These are phyloP conservation scores for Pichia norvegensis DNA, from an alignment of 1,139 yeast species.

Conservation along the genomic window DNA sequence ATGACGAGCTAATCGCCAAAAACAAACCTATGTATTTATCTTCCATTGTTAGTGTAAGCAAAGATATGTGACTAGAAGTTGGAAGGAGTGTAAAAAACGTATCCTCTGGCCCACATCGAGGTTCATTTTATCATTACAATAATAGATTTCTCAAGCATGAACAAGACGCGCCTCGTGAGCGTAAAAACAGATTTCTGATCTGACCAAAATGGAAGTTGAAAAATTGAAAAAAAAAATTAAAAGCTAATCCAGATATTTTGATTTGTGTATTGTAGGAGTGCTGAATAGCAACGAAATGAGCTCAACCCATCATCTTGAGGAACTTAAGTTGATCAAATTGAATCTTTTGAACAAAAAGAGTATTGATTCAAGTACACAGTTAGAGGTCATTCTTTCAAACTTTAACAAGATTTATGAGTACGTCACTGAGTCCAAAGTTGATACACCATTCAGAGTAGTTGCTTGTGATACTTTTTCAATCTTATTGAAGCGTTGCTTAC, in stretches of 20 bases:
- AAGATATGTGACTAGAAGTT: too few relatives aligned
- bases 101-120: too few relatives aligned
- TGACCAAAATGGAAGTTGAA: too few relatives aligned
- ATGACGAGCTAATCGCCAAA: slow-evolving; percentile 77
- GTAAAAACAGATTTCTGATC: too few relatives aligned
- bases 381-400: slow-evolving; percentile 1
- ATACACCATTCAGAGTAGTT: slow-evolving; percentile 32
- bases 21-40: slow-evolving; percentile 88
- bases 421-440: slow-evolving; percentile 25
- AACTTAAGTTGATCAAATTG: neutral
- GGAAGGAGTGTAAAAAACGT: too few relatives aligned
- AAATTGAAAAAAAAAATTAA: too few relatives aligned
- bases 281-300: neutral
- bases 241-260: too few relatives aligned
- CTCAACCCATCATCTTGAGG: neutral
- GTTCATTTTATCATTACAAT: too few relatives aligned
- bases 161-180: too few relatives aligned
- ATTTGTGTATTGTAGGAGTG: too few relatives aligned
- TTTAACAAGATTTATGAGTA: slow-evolving; percentile 19
- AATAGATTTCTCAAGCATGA: too few relatives aligned
- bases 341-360: slow-evolving; percentile 8
- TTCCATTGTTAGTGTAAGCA: slow-evolving; percentile 34
- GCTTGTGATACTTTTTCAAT: slow-evolving; percentile 57
- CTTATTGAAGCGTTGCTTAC: slow-evolving; percentile 48
- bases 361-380: slow-evolving; percentile 3